These are phyloP conservation scores for Corchorus capsularis DNA, from an alignment of 345 rosid species.

Conservation along the genomic window DNA sequence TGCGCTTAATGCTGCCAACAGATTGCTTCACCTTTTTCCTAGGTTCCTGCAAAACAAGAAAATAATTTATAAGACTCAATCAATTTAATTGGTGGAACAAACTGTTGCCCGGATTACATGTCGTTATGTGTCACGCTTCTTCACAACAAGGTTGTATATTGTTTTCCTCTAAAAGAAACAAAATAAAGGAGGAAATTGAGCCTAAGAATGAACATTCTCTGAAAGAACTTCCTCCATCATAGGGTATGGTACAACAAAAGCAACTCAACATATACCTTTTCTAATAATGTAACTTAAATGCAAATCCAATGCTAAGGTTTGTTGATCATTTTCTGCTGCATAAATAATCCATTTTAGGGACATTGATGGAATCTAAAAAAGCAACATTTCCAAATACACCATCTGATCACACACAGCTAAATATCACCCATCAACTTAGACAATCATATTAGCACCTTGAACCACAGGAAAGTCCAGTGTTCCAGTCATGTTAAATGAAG, in stretches of 20 bases:
- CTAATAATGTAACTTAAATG: neutral
- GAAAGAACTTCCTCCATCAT: no score
- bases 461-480: neutral
- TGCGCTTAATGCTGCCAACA: slow-evolving; percentile 65
- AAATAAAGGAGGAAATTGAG: neutral
- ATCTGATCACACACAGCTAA: neutral
- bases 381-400: neutral
- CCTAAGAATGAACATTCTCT: no score
- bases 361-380: neutral
- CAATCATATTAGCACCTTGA: neutral
- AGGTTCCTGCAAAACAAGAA: slow-evolving; percentile 47
- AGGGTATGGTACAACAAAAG: neutral
- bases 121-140: neutral
- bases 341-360: neutral
- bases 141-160: neutral
- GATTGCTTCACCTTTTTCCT: slow-evolving; percentile 51
- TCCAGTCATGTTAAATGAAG: slow-evolving; percentile 6
- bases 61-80: neutral
- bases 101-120: neutral
- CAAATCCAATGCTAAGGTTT: neutral
- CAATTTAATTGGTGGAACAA: neutral
- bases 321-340: neutral
- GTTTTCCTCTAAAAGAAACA: neutral
- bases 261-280: neutral
- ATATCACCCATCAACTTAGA: slow-evolving; percentile 4